Evolutionary conservation across 805 yeast genomes (phyloP), one percentile per base, ranked within the genome.

Genomic region (Myxozyma lipomycoides): DNA sequence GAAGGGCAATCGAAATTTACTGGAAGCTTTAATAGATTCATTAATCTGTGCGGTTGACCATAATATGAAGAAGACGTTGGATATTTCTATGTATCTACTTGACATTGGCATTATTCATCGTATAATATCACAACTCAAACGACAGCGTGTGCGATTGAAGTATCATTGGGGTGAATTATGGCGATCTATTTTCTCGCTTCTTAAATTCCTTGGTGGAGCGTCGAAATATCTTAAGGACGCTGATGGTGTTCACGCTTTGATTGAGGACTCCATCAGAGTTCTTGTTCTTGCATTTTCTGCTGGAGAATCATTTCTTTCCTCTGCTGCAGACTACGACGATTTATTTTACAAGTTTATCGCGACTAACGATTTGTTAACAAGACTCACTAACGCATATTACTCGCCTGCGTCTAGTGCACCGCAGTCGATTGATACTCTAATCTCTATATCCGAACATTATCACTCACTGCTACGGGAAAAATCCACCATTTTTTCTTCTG

Each of bases 81-180:
- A 68, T 48, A 55, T 58, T 30, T 55, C 57, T 3, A 59, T 69
- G 55, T 67, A 67, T 40, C 43, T 38, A 32, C 45, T 50, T 24
- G 49, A 50, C 3, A 35, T 49, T 15, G 52, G 58, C n/a, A 48
- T 45, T 9, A 52, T 55, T 6, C 43, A 48, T 12, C 43, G 59
- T 12, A 40, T 49, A 4, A 44, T 55, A 2, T 55, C 58, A 10
- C 59, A 55, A 30, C 45, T 55, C 22, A 55, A 52, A 44, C 42
- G 53, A 10, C 34, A 35, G 15, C 50, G 56, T 12, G 34, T 52
- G 4, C 40, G 59, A 2, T 35, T 55, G 21, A 40, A 46, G 35
- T 71, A 71, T 49, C 65, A 67, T 52, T 71, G 75, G 75, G 48
- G 61, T 7, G 71, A 68, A 43, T 57, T 72, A 32, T 70, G 73